Percentiles rank a stretch among this genome's conserved stretches.
Evolutionary conservation across 2,329 filamentous ascomycete species (phyloP).

Genomic region (Colletotrichum tofieldiae): DNA sequence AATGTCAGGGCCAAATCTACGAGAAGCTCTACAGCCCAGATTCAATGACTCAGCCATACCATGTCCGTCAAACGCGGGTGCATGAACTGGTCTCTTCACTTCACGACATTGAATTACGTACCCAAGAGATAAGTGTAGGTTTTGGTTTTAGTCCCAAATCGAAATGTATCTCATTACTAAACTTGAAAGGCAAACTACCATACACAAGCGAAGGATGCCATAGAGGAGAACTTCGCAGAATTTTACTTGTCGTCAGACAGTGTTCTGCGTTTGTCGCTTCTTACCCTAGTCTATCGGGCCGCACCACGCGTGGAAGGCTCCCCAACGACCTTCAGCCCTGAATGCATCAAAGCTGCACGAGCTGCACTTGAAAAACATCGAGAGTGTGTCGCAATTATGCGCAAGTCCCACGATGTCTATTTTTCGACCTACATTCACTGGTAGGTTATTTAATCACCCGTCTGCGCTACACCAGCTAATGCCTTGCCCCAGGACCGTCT

Average conservation of each 20-base stretch:
- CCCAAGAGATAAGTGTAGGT: constrained; percentile 42
- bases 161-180: neutral
- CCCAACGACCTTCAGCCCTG: constrained; percentile 56
- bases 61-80: constrained; percentile 54
- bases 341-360: constrained; percentile 60
- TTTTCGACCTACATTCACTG: constrained; percentile 60
- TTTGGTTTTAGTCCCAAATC: neutral
- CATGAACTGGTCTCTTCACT: constrained; percentile 51
- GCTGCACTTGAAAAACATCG: constrained; percentile 59
- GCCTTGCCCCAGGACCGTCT: constrained; percentile 55
- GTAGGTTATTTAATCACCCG: constrained; percentile 47
- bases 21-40: constrained; percentile 67
- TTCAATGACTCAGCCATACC: constrained; percentile 54
- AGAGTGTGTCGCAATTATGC: constrained; percentile 57
- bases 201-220: neutral
- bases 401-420: constrained; percentile 54
- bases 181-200: constrained; percentile 16
- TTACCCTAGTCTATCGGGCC: constrained; percentile 62
- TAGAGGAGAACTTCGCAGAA: constrained; percentile 50
- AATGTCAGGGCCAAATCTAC: constrained; percentile 70
- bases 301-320: constrained; percentile 50
- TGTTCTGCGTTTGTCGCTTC: constrained; percentile 58
- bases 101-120: constrained; percentile 51
- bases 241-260: constrained; percentile 57
- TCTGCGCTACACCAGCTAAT: neutral